phyloP scores from a whole-genome alignment of 208 protist genomes.

The Trypanosoma boissoni region DNA sequence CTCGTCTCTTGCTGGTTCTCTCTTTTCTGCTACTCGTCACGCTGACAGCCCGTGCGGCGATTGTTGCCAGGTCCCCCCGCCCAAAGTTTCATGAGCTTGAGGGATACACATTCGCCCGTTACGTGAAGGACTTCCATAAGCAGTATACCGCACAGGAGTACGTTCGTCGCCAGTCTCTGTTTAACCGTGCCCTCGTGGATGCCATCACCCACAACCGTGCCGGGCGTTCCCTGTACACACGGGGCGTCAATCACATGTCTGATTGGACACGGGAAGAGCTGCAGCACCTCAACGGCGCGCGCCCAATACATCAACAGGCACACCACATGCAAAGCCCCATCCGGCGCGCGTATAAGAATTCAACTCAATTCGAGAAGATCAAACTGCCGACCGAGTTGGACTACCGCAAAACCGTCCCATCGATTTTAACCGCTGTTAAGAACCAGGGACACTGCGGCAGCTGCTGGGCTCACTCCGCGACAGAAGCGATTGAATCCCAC shows the following conservation, averaged over 20 bases:
- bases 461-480: constrained; percentile 65
- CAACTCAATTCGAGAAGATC: too few relatives aligned
- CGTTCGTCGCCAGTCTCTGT: constrained; percentile 27
- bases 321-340: constrained; percentile 2
- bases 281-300: constrained; percentile 24
- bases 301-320: constrained; percentile 20
- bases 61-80: not conserved
- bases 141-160: constrained; percentile 39
- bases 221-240: constrained; percentile 15
- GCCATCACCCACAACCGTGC: constrained; percentile 32
- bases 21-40: constrained; percentile 1
- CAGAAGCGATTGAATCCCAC: constrained; percentile 73
- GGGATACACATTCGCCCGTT: constrained; percentile 27
- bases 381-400: constrained; percentile 43
- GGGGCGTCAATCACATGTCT: constrained; percentile 43
- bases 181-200: constrained; percentile 26
- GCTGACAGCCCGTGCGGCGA: not conserved
- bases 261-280: constrained; percentile 52
- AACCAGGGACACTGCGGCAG: constrained; percentile 81
- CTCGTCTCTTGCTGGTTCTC: not conserved
- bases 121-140: constrained; percentile 31
- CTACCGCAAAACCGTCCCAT: constrained; percentile 32
- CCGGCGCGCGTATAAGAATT: too few relatives aligned
- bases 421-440: constrained; percentile 60
- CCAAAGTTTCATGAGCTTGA: constrained; percentile 5